These are phyloP conservation scores for Nakazawaea anatomiae DNA, from an alignment of 805 yeast species.

Conservation along the genomic window DNA sequence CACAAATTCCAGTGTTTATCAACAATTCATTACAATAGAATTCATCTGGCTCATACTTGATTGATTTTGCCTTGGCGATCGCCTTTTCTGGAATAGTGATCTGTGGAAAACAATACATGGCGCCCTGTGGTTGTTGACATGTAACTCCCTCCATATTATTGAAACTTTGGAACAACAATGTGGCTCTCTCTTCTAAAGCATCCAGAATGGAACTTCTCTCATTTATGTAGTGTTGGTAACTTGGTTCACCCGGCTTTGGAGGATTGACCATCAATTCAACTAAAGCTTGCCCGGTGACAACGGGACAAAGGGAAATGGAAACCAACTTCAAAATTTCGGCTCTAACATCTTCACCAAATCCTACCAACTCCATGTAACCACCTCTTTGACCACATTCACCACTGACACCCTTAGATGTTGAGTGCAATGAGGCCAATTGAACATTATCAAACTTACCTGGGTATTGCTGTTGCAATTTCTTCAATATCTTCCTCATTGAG, in stretches of 20 bases:
- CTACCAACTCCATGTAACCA: constrained; percentile 93
- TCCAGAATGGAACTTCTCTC: constrained; percentile 62
- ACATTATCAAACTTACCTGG: constrained; percentile 59
- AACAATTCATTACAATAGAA: constrained; percentile 81
- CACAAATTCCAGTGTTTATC: constrained; percentile 90
- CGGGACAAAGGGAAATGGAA: constrained; percentile 88
- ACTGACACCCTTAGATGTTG: constrained; percentile 95
- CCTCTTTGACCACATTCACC: constrained; percentile 99
- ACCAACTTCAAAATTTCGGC: constrained; percentile 79
- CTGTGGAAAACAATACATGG: constrained; percentile 94
- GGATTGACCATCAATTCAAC: constrained; percentile 93
- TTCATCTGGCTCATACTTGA: constrained; percentile 69
- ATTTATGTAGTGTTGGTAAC: constrained; percentile 56
- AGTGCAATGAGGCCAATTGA: constrained; percentile 89
- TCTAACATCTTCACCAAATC: constrained; percentile 65
- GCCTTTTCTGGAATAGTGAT: constrained; percentile 62
- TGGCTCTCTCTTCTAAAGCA: constrained; percentile 60
- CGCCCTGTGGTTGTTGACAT: constrained; percentile 92
- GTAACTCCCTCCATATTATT: constrained; percentile 70
- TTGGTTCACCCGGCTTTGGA: constrained; percentile 71
- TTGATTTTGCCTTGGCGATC: constrained; percentile 49
- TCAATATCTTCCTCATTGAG: constrained; percentile 77
- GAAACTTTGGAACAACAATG: constrained; percentile 63
- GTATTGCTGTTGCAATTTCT: constrained; percentile 49
- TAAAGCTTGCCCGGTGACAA: constrained; percentile 90